phyloP scores from a whole-genome alignment of 768 basidiomycete species.

The Suillus sp. region DNA sequence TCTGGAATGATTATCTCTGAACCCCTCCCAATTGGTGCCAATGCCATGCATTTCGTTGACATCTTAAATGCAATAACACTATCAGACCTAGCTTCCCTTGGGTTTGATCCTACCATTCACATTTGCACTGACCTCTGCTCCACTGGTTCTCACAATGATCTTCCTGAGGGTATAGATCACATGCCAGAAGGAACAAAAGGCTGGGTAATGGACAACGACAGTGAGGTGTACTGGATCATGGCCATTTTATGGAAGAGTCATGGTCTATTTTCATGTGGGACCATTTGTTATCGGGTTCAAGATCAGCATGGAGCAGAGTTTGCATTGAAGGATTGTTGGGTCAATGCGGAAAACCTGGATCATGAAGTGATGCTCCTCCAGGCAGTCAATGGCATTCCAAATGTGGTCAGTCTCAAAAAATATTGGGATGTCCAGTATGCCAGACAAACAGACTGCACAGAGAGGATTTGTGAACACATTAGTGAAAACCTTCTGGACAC shows the following conservation, averaged over 20 bases:
- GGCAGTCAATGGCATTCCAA: neutral
- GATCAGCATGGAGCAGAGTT: neutral
- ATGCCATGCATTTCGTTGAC: neutral
- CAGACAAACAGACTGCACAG: neutral
- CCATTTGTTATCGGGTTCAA: neutral
- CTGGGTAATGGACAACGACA: neutral
- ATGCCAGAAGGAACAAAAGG: neutral
- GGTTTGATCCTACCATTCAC: neutral
- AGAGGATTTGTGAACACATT: neutral
- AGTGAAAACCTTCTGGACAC: neutral
- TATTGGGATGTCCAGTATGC: neutral
- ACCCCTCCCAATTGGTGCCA: accelerated
- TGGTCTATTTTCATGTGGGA: neutral
- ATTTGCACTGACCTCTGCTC: neutral
- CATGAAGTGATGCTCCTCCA: neutral
- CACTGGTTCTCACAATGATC: neutral
- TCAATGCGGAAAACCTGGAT: neutral
- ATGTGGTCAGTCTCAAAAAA: neutral
- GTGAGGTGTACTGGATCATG: neutral
- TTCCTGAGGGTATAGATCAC: neutral
- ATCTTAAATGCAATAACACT: neutral
- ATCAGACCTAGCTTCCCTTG: neutral
- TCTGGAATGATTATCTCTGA: slow-evolving; percentile 1
- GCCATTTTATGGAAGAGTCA: neutral
- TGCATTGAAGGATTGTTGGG: neutral